Base-by-base conservation (phyloP, 192 early-diverging fungal genomes). In the Linnemannia zychae region DNA sequence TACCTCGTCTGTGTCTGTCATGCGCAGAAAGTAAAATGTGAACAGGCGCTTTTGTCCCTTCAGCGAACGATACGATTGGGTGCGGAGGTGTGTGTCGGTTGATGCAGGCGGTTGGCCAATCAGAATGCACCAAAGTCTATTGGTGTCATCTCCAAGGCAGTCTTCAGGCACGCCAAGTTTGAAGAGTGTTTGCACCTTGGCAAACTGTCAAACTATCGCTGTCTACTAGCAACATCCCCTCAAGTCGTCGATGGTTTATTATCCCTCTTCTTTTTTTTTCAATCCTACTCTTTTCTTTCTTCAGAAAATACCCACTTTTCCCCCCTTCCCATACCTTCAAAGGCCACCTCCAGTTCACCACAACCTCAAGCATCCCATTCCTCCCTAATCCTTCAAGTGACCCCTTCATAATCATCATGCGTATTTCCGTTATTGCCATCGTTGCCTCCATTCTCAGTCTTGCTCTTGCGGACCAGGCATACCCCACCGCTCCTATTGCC, bases 401-500 rank as follows among this genome's bases (percentile, higher is more conserved):
- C 28, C 9, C 9, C 3, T 44, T 44, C 22, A 63, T 31, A 63
- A 15, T 31, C 28, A 38, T 38, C 73, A 74, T 74, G 73, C 73
- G 73, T 40, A 63, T 74, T 37, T 63, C 53, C n/a, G 0, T 74
- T 36, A 4, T 53, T 15, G 50, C 34, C 33, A 28, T 57, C 36
- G 53, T 57, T 74, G 52, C 36, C 24, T 22, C 53, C 33, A 20
- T 57, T 22, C 53, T 74, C 31, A 74, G 52, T 50, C n/a, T 57
- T 57, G 73, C 36, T 20, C 37, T 74, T 18, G 73, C 73, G 22
- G 9, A 63, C 1, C 73, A 74, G 28, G 73, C 60, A 3, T 63
- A 38, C n/a, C 37, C 46, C 33, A 40, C 53, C 28, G 34, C 7
- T 18, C 73, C 73, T 28, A 22, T 52, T 20, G 50, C 28, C 18